Conservation (phyloP, 371 early-diverging fungal genomes). For the Pancytospora philotis region DNA sequence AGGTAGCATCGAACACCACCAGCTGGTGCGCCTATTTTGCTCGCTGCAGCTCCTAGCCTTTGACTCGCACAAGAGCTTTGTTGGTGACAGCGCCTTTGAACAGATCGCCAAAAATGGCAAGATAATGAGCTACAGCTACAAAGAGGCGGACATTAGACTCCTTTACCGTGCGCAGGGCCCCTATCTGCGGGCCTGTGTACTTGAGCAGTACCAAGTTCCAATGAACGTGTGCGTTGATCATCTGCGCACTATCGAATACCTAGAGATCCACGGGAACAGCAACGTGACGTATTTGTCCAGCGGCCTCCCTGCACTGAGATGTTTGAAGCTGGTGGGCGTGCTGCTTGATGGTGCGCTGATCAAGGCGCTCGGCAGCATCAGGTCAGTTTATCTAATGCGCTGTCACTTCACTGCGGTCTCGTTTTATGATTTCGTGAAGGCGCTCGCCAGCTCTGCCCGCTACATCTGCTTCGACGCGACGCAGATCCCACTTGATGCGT, state of each 20-base stretch:
- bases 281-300: too few relatives aligned
- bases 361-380: background rate
- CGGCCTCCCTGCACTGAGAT: too few relatives aligned
- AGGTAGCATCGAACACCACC: background rate
- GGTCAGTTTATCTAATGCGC: background rate
- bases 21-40: too few relatives aligned
- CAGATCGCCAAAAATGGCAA: background rate
- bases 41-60: too few relatives aligned
- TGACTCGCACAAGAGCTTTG: conserved; percentile 2
- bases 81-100: background rate
- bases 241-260: conserved; percentile 1
- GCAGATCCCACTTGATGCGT: conserved; percentile 13
- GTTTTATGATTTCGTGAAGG: conserved; percentile 22
- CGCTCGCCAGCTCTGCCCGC: background rate
- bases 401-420: conserved; percentile 10
- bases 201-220: conserved; percentile 2
- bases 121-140: background rate
- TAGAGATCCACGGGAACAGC: too few relatives aligned
- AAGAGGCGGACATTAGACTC: background rate
- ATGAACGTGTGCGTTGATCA: background rate
- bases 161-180: background rate
- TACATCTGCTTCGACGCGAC: conserved; percentile 2
- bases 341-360: background rate
- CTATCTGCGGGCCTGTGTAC: conserved; percentile 8
- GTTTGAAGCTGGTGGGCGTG: background rate